Percentiles rank a stretch among this genome's conserved stretches.
Evolutionary conservation across 23 red algal species (phyloP).

Genomic region (Gracilariopsis chorda): DNA sequence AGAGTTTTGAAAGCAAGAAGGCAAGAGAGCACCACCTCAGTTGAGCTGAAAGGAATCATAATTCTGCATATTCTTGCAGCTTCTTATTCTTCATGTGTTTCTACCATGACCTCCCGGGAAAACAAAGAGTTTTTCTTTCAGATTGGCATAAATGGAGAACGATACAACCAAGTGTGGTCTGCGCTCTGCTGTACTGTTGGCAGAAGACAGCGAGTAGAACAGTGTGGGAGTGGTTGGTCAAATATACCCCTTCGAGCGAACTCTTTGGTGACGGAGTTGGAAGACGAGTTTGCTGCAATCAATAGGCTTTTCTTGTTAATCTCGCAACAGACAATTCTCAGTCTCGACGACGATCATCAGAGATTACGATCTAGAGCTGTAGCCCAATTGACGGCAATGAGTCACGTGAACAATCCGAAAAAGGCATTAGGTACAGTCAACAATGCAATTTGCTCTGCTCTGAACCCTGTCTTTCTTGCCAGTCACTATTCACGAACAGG

Average conservation of each 20-base stretch:
- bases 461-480: neutral
- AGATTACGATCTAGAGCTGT: conserved; percentile 5
- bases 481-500: neutral
- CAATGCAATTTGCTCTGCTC: conserved; percentile 10
- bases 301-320: neutral
- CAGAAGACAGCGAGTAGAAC: neutral
- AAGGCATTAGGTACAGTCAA: neutral
- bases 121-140: neutral
- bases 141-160: neutral
- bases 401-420: neutral
- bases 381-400: neutral
- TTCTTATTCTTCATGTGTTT: neutral
- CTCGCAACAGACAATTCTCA: neutral
- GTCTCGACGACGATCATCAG: neutral
- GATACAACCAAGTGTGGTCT: conserved; percentile 16
- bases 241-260: neutral
- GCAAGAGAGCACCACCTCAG: neutral
- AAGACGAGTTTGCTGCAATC: neutral
- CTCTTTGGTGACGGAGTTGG: neutral
- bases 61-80: neutral
- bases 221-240: neutral
- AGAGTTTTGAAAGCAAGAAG: neutral
- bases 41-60: neutral
- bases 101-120: neutral
- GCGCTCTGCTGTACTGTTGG: neutral